phyloP scores from a whole-genome alignment of 371 early-diverging fungal genomes.

The Lichtheimia corymbifera region DNA sequence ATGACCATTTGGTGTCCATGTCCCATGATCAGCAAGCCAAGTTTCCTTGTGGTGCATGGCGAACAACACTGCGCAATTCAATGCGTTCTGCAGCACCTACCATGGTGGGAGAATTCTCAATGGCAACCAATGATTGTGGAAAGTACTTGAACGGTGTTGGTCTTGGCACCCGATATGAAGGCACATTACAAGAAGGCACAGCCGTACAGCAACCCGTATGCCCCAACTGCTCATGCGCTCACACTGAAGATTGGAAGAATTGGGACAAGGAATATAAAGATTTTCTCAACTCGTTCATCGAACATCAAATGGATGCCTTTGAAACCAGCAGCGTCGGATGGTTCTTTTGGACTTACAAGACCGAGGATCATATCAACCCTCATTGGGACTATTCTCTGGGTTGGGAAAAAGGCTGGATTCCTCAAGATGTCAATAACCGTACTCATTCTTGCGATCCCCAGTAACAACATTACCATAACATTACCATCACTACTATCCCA shows the following conservation, averaged over 20 bases:
- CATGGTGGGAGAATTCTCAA: constrained; percentile 75
- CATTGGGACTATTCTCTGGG: constrained; percentile 72
- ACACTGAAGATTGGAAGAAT: constrained; percentile 32
- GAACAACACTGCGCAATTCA: constrained; percentile 22
- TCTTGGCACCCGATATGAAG: constrained; percentile 67
- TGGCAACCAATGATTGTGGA: constrained; percentile 77
- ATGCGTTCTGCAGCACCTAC: constrained; percentile 44
- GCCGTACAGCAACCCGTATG: constrained; percentile 19
- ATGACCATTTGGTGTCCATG: constrained; percentile 21
- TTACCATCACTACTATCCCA: background rate
- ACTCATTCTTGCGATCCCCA: constrained; percentile 4
- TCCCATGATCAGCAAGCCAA: constrained; percentile 34
- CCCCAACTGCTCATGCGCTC: constrained; percentile 51
- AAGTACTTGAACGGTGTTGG: constrained; percentile 73
- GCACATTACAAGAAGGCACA: constrained; percentile 32
- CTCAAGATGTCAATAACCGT: constrained; percentile 31
- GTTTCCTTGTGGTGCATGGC: constrained; percentile 51
- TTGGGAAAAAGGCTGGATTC: constrained; percentile 49
- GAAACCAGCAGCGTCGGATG: constrained; percentile 58
- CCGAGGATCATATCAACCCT: constrained; percentile 62
- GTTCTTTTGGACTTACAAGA: constrained; percentile 84
- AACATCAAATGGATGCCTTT: constrained; percentile 51
- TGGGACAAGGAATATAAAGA: constrained; percentile 36
- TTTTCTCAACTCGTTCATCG: constrained; percentile 38
- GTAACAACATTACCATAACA: background rate